Evolutionary conservation across 1,284 basidiomycete species (phyloP).

Genomic region (Sanghuangporus baumii): DNA sequence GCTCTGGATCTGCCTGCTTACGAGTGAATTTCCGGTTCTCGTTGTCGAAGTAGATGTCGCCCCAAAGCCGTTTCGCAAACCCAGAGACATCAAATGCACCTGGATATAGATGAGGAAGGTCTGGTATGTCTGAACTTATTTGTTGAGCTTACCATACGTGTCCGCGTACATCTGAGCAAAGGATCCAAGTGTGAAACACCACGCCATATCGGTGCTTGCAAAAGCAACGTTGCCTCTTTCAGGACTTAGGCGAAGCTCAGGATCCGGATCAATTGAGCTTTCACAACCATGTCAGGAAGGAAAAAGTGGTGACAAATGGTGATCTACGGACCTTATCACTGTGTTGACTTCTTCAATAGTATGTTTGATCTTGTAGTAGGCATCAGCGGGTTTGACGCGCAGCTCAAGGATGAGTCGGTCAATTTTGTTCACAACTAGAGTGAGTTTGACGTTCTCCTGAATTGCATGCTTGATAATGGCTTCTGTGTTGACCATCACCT

Average conservation of each 20-base stretch:
- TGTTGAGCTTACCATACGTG: slow-evolving; percentile 59
- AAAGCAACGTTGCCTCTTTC: slow-evolving; percentile 97
- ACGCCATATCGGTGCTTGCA: slow-evolving; percentile 94
- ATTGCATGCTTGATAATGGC: slow-evolving; percentile 81
- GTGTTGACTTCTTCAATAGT: slow-evolving; percentile 99
- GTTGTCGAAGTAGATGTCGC: slow-evolving; percentile 92
- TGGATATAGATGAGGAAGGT: slow-evolving; percentile 22
- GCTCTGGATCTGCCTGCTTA: slow-evolving; percentile 77
- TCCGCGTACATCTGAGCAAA: slow-evolving; percentile 98
- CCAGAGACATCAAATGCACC: slow-evolving; percentile 58
- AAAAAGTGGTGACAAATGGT: background rate
- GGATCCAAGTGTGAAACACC: slow-evolving; percentile 93
- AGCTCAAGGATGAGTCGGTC: slow-evolving; percentile 96
- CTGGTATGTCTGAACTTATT: background rate
- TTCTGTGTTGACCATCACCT: slow-evolving; percentile 91
- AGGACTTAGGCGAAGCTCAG: slow-evolving; percentile 83
- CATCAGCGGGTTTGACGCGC: slow-evolving; percentile 91
- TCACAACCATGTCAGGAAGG: background rate
- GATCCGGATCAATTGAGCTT: slow-evolving; percentile 85
- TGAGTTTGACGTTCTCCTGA: slow-evolving; percentile 86
- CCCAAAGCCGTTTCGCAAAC: slow-evolving; percentile 91
- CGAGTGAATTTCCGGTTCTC: slow-evolving; percentile 86
- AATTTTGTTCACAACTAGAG: slow-evolving; percentile 96
- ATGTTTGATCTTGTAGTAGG: slow-evolving; percentile 98
- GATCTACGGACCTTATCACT: slow-evolving; percentile 68